Conservation (phyloP, 2,329 filamentous ascomycete species). For the Cladosporium sp. region DNA sequence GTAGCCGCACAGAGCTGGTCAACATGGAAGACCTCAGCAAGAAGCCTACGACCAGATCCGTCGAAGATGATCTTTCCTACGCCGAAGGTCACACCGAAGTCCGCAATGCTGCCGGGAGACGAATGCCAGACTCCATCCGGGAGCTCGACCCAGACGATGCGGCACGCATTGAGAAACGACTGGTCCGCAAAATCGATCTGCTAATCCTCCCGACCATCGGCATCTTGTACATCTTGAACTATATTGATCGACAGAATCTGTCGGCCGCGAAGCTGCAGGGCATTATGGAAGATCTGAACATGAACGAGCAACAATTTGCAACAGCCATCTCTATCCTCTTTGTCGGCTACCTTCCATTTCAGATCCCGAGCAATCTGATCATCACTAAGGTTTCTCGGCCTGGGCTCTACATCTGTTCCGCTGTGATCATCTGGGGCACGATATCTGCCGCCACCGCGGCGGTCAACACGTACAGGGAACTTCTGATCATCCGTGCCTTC, state of each 20-base stretch:
- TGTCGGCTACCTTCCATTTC: slow-evolving; percentile 33
- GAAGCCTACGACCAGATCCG: slow-evolving; percentile 1
- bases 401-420: slow-evolving; percentile 26
- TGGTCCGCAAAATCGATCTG: slow-evolving; percentile 66
- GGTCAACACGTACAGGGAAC: slow-evolving; percentile 30
- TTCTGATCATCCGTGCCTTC: slow-evolving; percentile 34
- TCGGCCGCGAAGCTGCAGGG: slow-evolving; percentile 16
- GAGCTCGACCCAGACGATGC: neutral
- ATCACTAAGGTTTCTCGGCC: slow-evolving; percentile 31
- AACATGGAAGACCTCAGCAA: slow-evolving; percentile 9
- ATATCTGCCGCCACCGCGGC: slow-evolving; percentile 30
- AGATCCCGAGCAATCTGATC: slow-evolving; percentile 33
- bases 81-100: slow-evolving; percentile 7
- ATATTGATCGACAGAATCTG: slow-evolving; percentile 15
- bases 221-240: slow-evolving; percentile 31
- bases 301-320: slow-evolving; percentile 40
- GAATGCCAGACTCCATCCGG: slow-evolving; percentile 2
- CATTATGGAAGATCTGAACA: slow-evolving; percentile 39
- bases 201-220: slow-evolving; percentile 62
- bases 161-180: slow-evolving; percentile 39
- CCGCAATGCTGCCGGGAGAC: slow-evolving; percentile 12
- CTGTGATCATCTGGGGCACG: slow-evolving; percentile 32
- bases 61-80: slow-evolving; percentile 2
- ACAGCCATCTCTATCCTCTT: slow-evolving; percentile 41
- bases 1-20: neutral